Percentiles rank a stretch among this genome's conserved stretches.
Conservation (phyloP, 352 stramenopile species). For the Peronospora belbahrii region DNA sequence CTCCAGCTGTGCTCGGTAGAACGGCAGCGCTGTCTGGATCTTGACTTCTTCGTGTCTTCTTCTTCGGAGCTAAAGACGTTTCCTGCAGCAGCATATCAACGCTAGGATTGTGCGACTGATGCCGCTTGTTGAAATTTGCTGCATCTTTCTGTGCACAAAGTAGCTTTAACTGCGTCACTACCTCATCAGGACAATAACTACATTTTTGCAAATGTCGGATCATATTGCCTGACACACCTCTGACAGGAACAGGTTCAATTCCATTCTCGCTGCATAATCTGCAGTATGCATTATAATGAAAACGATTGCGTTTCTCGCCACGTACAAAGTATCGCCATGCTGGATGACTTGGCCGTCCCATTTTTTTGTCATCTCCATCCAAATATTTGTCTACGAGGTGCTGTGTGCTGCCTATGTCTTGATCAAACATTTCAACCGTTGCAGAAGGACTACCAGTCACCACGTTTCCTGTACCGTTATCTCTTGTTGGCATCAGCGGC, state of each 20-base stretch:
- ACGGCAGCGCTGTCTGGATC: constrained; percentile 1
- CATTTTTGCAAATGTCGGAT: constrained; percentile 79
- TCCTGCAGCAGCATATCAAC: constrained; percentile 37
- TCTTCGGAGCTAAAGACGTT: constrained; percentile 14
- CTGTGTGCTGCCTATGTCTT: constrained; percentile 5
- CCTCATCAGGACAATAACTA: constrained; percentile 56
- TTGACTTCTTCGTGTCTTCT: constrained; percentile 19
- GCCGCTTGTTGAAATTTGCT: constrained; percentile 60
- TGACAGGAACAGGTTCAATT: constrained; percentile 34
- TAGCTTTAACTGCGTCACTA: constrained; percentile 57
- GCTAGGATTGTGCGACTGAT: constrained; percentile 34
- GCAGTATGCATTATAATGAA: constrained; percentile 77
- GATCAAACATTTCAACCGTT: constrained; percentile 12
- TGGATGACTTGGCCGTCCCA: constrained; percentile 58
- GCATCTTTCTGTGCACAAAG: constrained; percentile 67
- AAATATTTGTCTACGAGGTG: constrained; percentile 15
- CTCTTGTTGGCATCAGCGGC: constrained; percentile 24
- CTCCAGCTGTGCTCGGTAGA: neutral
- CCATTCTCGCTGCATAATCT: constrained; percentile 57
- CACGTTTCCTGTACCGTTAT: neutral
- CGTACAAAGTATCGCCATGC: constrained; percentile 74
- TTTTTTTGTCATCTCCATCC: constrained; percentile 57
- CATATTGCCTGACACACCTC: constrained; percentile 77
- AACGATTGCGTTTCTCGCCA: constrained; percentile 73
- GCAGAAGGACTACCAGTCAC: neutral